Base-by-base conservation (phyloP, 345 rosid species). In the Boechera retrofracta region DNA sequence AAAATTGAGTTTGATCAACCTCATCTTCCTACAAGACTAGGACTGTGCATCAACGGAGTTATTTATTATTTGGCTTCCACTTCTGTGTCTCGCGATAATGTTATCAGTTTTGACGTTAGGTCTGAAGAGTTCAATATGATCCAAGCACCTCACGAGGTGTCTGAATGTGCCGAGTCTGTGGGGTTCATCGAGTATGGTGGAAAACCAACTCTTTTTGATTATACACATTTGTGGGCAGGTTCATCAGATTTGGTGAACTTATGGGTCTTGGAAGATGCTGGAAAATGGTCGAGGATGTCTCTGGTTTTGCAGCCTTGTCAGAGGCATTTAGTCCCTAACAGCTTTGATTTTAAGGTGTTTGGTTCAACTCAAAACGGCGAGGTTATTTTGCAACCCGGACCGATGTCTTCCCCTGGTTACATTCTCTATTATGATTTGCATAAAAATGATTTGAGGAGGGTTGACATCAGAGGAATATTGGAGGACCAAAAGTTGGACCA, bases 131-230 rank as follows among this genome's bases (percentile, higher is more conserved):
- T 47, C 52, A 47, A n/a, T 5, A 15, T 6, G 21, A 47, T 47
- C 24, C 21, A 47, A 47, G 48, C 2, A 44, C 51, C 21, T n/a
- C 2, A 21, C 21, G 15, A 21, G 33, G 11, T 18, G 45, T 18
- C 64, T 59, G 0, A 4, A 4, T 16, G 0, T 7, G 39, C 2
- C 7, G 4, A 2, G 13, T 1, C 5, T 33, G 3, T 11, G 10
- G 59, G 21, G 0, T 35, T 67, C 4, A 67, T 67, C 51, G 71
- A 67, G 60, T 51, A 51, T 67, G 48, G 31, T 52, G 71, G 47
- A 6, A 67, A 24, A 33, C 48, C 60, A 67, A 1, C 48, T 11
- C 8, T 67, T 12, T 3, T 67, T 10, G 7, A 35, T 67, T 7
- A 67, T 18, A 67, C 59, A 7, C 6, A 12, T 35, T 4, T 67